These are phyloP conservation scores for Lichtheimia hyalospora DNA, from an alignment of 371 early-diverging fungal species.

Conservation along the genomic window DNA sequence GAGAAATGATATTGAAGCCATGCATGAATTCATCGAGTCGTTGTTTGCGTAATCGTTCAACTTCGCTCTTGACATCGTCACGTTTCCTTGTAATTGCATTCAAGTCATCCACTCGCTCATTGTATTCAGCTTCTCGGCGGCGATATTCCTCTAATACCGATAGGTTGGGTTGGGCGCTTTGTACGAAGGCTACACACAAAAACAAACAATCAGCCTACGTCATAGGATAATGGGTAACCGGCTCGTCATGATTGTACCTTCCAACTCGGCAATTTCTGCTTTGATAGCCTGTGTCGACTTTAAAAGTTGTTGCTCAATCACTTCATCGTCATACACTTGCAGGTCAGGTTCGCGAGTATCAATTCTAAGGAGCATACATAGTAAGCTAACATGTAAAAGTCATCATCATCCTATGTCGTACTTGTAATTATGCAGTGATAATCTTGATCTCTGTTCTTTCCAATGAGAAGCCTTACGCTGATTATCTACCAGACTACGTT, in stretches of 20 bases:
- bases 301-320: conserved; percentile 40
- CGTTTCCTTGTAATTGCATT: conserved; percentile 72
- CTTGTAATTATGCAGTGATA: conserved; percentile 66
- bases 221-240: background rate
- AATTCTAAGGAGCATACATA: conserved; percentile 18
- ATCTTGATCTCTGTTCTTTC: conserved; percentile 46
- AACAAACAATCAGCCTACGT: too few relatives aligned
- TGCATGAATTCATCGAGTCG: conserved; percentile 95
- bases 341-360: conserved; percentile 23
- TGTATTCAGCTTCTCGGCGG: conserved; percentile 74
- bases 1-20: conserved; percentile 94
- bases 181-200: conserved; percentile 51
- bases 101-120: conserved; percentile 71
- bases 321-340: conserved; percentile 48
- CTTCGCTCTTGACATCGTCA: conserved; percentile 72
- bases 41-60: conserved; percentile 79
- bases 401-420: conserved; percentile 25
- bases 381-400: too few relatives aligned
- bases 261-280: conserved; percentile 50
- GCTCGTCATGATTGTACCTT: conserved; percentile 20
- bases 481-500: conserved; percentile 46
- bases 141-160: conserved; percentile 87
- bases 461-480: conserved; percentile 56
- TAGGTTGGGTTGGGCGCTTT: conserved; percentile 83
- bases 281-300: conserved; percentile 32